A percentile compares a stretch with the other conserved stretches of the same genome.
These are phyloP conservation scores for Globisporangium spinosum DNA, from an alignment of 352 stramenopile genomes.

Conservation along the genomic window DNA sequence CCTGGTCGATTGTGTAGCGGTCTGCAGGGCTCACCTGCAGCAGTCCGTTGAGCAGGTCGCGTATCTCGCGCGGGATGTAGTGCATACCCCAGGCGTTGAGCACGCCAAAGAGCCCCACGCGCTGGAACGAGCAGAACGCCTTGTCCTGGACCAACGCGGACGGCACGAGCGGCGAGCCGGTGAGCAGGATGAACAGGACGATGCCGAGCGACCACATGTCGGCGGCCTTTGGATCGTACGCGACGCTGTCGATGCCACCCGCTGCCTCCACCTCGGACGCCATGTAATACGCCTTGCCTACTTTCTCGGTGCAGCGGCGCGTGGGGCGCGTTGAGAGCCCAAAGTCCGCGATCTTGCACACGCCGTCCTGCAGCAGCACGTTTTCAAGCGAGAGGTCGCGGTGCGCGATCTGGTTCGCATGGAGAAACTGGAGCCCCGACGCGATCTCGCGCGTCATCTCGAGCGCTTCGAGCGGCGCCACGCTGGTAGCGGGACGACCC, in stretches of 20 bases:
- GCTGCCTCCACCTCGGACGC: constrained; percentile 37
- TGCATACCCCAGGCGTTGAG: constrained; percentile 31
- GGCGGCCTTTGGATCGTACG: constrained; percentile 28
- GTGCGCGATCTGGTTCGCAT: constrained; percentile 37
- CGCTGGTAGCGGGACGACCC: neutral
- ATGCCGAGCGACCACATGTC: constrained; percentile 62
- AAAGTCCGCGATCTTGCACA: constrained; percentile 49
- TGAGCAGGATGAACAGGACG: constrained; percentile 60
- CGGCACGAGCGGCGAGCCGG: constrained; percentile 38
- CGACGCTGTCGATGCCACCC: neutral
- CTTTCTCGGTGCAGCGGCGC: constrained; percentile 22
- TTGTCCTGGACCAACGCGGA: constrained; percentile 27
- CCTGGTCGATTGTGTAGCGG: neutral
- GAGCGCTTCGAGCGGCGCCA: constrained; percentile 40
- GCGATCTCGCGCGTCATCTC: constrained; percentile 22
- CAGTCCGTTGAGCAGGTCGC: constrained; percentile 16
- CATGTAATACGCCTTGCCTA: constrained; percentile 62
- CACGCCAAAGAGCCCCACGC: constrained; percentile 27
- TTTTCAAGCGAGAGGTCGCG: constrained; percentile 46
- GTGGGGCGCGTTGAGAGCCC: constrained; percentile 36
- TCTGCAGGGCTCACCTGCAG: constrained; percentile 28
- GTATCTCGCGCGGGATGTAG: neutral
- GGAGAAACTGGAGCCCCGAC: constrained; percentile 37
- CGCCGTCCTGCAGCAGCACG: constrained; percentile 30
- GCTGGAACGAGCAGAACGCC: constrained; percentile 29